Evolutionary conservation across 164 flowering plant species (phyloP), one percentile per base, ranked within the genome.

Genomic region (Cinnamomum chago): DNA sequence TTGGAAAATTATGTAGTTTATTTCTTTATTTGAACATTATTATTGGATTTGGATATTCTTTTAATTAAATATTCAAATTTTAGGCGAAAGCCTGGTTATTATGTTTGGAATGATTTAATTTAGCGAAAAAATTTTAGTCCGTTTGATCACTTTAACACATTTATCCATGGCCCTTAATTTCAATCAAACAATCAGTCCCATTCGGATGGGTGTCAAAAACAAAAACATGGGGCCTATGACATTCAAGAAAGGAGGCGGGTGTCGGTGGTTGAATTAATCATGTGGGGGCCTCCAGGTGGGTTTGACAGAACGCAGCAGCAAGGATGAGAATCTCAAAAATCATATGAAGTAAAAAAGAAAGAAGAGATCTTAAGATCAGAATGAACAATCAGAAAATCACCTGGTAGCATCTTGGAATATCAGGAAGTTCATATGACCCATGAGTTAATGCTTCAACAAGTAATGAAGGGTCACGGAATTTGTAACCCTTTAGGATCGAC

Each of bases 391-490:
- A 25, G 15, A 14, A 22, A 40, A 17, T 47, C 24, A 94, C 98
- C 97, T 94, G 96, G 76, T 92, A 94, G 79, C 93, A 88, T 80
- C 88, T 78, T 65, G 92, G 92, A 76, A 90, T 81, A 60, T 88
- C 93, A 28, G 96, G 86, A 70, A 90, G 78, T 89, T 86, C 90
- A 80, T 87, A 92, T 20, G 97, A 94, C 18, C 92, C 98, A 82
- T 94, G 98, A 2, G 95, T 94, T 23, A 94, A 77, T 14, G 98
- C 98, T 79, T 94, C 98, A 23, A 92, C 87, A 17, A 94, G 70
- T 55, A 92, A 79, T 67, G 95, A 87, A 67, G 82, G 85, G 71
- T 94, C 94, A 6, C 50, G 81, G 72, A 94, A 94, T 24, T 81
- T 62, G 79, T 94, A 92, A 20, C 35, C 35, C 35, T 85, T 85